Percentiles rank a stretch among this genome's conserved stretches.
phyloP scores from a whole-genome alignment of 78 protist species.

The Chrysochromulina parva region DNA sequence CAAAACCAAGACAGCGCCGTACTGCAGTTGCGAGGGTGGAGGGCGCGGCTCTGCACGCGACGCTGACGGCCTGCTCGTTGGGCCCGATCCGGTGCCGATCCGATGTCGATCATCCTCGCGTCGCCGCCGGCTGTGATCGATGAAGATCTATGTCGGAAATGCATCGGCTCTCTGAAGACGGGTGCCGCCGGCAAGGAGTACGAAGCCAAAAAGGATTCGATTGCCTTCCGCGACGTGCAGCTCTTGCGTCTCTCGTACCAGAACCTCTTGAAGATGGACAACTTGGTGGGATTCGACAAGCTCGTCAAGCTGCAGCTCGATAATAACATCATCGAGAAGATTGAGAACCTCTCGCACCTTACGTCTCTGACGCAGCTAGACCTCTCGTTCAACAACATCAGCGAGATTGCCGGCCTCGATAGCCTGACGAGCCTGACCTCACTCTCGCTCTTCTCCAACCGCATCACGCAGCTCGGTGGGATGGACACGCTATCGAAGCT shows the following conservation, averaged over 20 bases:
- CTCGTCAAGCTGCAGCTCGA: slow-evolving; percentile 53
- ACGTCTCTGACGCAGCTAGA: slow-evolving; percentile 35
- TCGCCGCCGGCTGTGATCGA: slow-evolving; percentile 7
- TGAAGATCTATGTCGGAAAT: background rate
- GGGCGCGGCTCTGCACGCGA: too few species aligned
- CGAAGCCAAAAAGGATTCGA: background rate
- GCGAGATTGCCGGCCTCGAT: slow-evolving; percentile 22
- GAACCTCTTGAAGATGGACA: slow-evolving; percentile 37
- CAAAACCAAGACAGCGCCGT: too few species aligned
- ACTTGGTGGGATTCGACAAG: slow-evolving; percentile 11
- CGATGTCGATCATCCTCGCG: too few species aligned
- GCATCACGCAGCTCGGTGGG: background rate
- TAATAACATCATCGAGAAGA: slow-evolving; percentile 49
- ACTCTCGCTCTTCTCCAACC: slow-evolving; percentile 36
- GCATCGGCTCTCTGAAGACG: background rate
- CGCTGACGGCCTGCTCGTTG: too few species aligned
- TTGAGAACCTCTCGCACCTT: slow-evolving; percentile 45
- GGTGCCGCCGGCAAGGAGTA: background rate
- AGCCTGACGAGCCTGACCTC: slow-evolving; percentile 35
- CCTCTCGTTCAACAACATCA: slow-evolving; percentile 56
- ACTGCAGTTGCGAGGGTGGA: too few species aligned
- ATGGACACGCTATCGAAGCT: slow-evolving; percentile 20
- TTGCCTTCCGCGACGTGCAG: background rate
- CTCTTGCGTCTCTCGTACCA: background rate
- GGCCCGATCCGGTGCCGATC: too few species aligned